Conservation (phyloP, 2,329 filamentous ascomycete genomes). For the Calonectria montana region DNA sequence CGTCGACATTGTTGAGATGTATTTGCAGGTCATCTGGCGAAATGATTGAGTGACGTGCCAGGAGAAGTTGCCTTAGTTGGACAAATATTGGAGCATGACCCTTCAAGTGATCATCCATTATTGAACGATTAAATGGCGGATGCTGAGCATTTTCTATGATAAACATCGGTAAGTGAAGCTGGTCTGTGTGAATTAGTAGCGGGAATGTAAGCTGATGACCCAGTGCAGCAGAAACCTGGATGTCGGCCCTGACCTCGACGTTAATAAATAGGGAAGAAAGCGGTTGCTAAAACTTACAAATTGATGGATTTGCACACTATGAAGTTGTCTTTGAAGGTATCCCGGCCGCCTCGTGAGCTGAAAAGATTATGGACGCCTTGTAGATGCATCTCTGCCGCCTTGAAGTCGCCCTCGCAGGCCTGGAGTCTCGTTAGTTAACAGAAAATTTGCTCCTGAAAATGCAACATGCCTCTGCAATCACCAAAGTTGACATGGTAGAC, state of each 20-base stretch:
- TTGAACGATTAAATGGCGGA: not conserved
- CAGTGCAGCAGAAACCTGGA: not conserved
- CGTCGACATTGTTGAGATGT: not conserved
- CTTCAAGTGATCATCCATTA: not conserved
- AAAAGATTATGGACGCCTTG: not conserved
- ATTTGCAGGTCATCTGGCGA: not conserved
- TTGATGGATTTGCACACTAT: conserved; percentile 16
- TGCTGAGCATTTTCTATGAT: not conserved
- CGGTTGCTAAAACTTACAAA: not conserved
- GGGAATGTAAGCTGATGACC: not conserved
- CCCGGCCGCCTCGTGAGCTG: not conserved
- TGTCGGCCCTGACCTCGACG: not conserved
- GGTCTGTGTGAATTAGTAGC: not conserved
- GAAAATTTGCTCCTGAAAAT: not conserved
- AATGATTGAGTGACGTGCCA: not conserved
- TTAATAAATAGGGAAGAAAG: not conserved
- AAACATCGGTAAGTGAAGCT: not conserved
- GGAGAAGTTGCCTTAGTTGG: not conserved
- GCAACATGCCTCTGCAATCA: not conserved
- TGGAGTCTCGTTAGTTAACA: not conserved
- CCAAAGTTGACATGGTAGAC: conserved; percentile 11
- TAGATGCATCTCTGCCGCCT: conserved; percentile 6
- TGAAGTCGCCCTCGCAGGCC: conserved; percentile 1
- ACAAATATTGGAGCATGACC: not conserved
- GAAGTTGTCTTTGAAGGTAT: not conserved